These are phyloP conservation scores for Ustilago sp. DNA, from an alignment of 1,284 basidiomycete species.

Conservation along the genomic window DNA sequence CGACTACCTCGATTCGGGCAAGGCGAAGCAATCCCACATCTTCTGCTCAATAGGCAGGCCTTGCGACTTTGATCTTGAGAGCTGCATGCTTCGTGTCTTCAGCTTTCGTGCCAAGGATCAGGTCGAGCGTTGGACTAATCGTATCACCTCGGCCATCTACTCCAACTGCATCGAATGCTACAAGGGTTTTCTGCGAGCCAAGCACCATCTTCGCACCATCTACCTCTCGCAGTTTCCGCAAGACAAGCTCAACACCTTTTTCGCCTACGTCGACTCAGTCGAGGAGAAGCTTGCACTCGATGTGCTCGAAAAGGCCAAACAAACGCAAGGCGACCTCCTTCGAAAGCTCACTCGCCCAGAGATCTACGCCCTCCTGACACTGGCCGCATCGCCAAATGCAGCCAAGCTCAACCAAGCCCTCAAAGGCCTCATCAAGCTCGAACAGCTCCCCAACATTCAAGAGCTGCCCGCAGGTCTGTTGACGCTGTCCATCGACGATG, in stretches of 20 bases:
- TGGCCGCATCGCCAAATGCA: slow-evolving; percentile 36
- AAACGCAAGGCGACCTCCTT: slow-evolving; percentile 14
- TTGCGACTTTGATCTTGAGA: slow-evolving; percentile 55
- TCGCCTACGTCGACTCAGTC: slow-evolving; percentile 49
- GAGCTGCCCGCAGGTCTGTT: slow-evolving; percentile 52
- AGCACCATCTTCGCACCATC: slow-evolving; percentile 32
- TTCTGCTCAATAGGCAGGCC: slow-evolving; percentile 38
- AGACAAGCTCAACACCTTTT: slow-evolving; percentile 49
- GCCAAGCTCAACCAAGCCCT: slow-evolving; percentile 34
- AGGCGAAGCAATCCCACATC: slow-evolving; percentile 41
- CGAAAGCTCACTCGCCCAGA: slow-evolving; percentile 40
- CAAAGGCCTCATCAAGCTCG: slow-evolving; percentile 31
- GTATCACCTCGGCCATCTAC: slow-evolving; percentile 38
- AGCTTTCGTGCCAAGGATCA: slow-evolving; percentile 49
- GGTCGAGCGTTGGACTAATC: slow-evolving; percentile 47
- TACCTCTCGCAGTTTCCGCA: slow-evolving; percentile 42
- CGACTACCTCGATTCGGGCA: slow-evolving; percentile 36
- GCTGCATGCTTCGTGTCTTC: slow-evolving; percentile 59
- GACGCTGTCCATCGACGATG: slow-evolving; percentile 41
- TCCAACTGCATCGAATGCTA: slow-evolving; percentile 58
- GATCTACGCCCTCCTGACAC: slow-evolving; percentile 45
- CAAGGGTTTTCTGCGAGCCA: slow-evolving; percentile 48
- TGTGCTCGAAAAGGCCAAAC: slow-evolving; percentile 26
- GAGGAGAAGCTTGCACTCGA: slow-evolving; percentile 50
- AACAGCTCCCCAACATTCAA: slow-evolving; percentile 37